These are phyloP conservation scores for Whalleya microplaca DNA, from an alignment of 2,329 filamentous ascomycete genomes.

Conservation along the genomic window DNA sequence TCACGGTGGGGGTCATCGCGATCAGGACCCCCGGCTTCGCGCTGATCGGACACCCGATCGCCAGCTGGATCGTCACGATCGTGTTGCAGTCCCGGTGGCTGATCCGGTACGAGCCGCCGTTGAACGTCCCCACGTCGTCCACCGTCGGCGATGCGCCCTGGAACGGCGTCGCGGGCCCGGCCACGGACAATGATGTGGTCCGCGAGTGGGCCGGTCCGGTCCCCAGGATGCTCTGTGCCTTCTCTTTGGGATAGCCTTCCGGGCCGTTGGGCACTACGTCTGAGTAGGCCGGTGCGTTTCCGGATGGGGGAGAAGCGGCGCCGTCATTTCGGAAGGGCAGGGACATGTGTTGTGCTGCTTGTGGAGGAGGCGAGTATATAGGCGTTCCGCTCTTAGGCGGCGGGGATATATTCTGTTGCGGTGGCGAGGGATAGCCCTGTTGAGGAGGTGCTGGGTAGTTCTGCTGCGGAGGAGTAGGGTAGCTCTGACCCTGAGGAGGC, in stretches of 20 bases:
- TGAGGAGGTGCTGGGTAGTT: slow-evolving; percentile 37
- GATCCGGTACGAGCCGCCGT: slow-evolving; percentile 91
- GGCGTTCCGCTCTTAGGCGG: slow-evolving; percentile 41
- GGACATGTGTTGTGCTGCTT: slow-evolving; percentile 37
- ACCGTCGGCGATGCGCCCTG: slow-evolving; percentile 63
- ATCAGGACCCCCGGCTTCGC: slow-evolving; percentile 91
- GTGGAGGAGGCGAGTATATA: slow-evolving; percentile 38
- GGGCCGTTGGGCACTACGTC: slow-evolving; percentile 27
- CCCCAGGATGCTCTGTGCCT: slow-evolving; percentile 28
- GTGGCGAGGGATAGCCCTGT: slow-evolving; percentile 35
- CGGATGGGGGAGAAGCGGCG: slow-evolving; percentile 35
- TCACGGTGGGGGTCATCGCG: slow-evolving; percentile 88
- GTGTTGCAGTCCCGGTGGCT: slow-evolving; percentile 92
- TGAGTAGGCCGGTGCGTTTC: slow-evolving; percentile 31
- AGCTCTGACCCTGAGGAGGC: slow-evolving; percentile 38
- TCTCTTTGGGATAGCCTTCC: slow-evolving; percentile 39
- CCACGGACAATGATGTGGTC: slow-evolving; percentile 20
- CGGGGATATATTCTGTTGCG: slow-evolving; percentile 42
- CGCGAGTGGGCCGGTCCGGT: slow-evolving; percentile 20
- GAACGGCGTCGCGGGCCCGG: slow-evolving; percentile 57
- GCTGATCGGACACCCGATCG: slow-evolving; percentile 81
- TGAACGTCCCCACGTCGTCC: slow-evolving; percentile 95
- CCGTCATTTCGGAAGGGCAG: slow-evolving; percentile 43
- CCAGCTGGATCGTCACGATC: slow-evolving; percentile 85
- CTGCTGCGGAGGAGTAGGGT: slow-evolving; percentile 38